A percentile compares a stretch with the other conserved stretches of the same genome.
These are phyloP conservation scores for Hymenoscyphus albidus DNA, from an alignment of 2,329 filamentous ascomycete genomes.

Conservation along the genomic window DNA sequence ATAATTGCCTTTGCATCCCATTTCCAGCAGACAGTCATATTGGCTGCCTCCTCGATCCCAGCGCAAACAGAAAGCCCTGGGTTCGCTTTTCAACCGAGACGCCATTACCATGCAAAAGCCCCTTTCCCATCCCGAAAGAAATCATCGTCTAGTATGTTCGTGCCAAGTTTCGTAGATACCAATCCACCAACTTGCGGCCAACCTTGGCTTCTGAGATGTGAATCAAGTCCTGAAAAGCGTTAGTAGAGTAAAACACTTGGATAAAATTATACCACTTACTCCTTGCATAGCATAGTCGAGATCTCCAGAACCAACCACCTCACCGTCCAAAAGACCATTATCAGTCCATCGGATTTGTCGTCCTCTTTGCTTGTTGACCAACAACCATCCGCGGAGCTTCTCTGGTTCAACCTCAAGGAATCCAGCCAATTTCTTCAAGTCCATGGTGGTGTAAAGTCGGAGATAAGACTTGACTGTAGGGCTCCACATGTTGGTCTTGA, in stretches of 20 bases:
- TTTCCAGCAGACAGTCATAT: neutral
- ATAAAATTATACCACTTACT: slow-evolving; percentile 52
- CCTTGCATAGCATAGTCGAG: slow-evolving; percentile 96
- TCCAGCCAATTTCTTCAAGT: slow-evolving; percentile 93
- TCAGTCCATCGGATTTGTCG: slow-evolving; percentile 94
- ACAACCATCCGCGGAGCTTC: slow-evolving; percentile 85
- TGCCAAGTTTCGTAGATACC: slow-evolving; percentile 96
- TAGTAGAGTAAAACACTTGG: slow-evolving; percentile 18
- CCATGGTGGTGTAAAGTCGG: slow-evolving; percentile 99
- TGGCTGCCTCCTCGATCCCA: slow-evolving; percentile 4
- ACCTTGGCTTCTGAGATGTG: slow-evolving; percentile 99
- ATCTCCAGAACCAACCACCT: slow-evolving; percentile 89
- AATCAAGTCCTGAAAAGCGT: slow-evolving; percentile 70
- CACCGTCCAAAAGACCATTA: slow-evolving; percentile 84
- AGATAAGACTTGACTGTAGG: slow-evolving; percentile 98
- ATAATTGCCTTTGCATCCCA: slow-evolving; percentile 3
- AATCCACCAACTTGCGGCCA: slow-evolving; percentile 93
- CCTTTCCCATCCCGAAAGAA: slow-evolving; percentile 24
- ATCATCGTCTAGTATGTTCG: slow-evolving; percentile 71
- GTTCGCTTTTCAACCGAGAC: slow-evolving; percentile 28
- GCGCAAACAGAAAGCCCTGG: slow-evolving; percentile 12
- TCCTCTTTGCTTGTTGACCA: slow-evolving; percentile 98
- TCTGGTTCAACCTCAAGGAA: slow-evolving; percentile 98
- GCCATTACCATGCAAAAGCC: slow-evolving; percentile 31
- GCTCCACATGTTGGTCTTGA: slow-evolving; percentile 98